These are phyloP conservation scores for Termitomyces sp. DNA, from an alignment of 768 basidiomycete genomes.

Conservation along the genomic window DNA sequence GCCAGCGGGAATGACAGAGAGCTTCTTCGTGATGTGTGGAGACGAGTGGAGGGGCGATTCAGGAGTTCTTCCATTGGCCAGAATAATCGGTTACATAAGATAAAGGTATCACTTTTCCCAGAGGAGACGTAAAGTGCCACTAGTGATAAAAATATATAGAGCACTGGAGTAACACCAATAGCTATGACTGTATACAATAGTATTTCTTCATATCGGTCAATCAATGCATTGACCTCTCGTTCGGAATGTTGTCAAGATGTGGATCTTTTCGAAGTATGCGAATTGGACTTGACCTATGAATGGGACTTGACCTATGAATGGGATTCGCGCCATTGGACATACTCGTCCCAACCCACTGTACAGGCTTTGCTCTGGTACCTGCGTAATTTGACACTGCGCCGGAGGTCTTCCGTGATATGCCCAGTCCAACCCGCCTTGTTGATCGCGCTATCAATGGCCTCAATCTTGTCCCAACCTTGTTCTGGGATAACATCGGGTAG, in stretches of 20 bases:
- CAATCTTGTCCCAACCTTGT: conserved; percentile 90
- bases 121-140: not conserved
- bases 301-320: conserved; percentile 17
- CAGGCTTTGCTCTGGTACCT: conserved; percentile 78
- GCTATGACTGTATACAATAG: conserved; percentile 8
- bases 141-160: not conserved
- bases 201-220: not conserved
- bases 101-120: conserved; percentile 32
- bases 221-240: not conserved
- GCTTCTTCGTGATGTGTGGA: conserved; percentile 53
- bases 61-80: conserved; percentile 38
- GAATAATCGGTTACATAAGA: conserved; percentile 35
- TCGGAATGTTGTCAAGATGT: not conserved
- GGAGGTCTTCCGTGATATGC: conserved; percentile 73
- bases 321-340: conserved; percentile 61
- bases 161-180: not conserved
- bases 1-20: conserved; percentile 47
- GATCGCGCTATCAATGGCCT: conserved; percentile 88
- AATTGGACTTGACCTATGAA: not conserved
- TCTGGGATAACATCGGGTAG: conserved; percentile 89
- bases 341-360: conserved; percentile 71
- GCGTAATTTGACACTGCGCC: conserved; percentile 69
- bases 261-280: too few relatives aligned
- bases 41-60: conserved; percentile 50
- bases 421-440: conserved; percentile 91